Percentiles rank a stretch among this genome's conserved stretches.
Evolutionary conservation across 2,329 filamentous ascomycete genomes (phyloP).

Genomic region (Allantophomopsis cytisporea): DNA sequence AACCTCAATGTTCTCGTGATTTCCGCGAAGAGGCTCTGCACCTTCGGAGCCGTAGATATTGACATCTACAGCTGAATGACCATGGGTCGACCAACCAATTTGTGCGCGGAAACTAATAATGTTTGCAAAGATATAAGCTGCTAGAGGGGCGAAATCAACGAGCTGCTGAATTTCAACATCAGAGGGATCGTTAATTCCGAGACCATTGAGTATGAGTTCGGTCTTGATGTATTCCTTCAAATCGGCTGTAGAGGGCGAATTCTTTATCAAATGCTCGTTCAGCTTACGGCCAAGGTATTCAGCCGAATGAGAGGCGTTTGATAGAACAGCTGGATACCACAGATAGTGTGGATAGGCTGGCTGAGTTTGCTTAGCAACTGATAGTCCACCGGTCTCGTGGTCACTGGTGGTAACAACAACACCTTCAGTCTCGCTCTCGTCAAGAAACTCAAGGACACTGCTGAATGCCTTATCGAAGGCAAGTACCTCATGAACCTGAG

Average conservation of each 20-base stretch:
- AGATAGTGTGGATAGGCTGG: slow-evolving; percentile 50
- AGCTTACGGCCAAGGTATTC: slow-evolving; percentile 57
- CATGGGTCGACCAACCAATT: slow-evolving; percentile 88
- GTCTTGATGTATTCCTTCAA: slow-evolving; percentile 49
- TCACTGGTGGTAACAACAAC: slow-evolving; percentile 85
- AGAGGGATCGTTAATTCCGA: slow-evolving; percentile 65
- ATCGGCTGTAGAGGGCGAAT: slow-evolving; percentile 22
- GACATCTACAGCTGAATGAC: slow-evolving; percentile 86
- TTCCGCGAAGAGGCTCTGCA: slow-evolving; percentile 56
- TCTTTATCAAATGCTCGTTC: slow-evolving; percentile 28
- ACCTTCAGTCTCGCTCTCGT: slow-evolving; percentile 57
- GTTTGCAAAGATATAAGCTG: slow-evolving; percentile 54
- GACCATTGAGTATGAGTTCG: slow-evolving; percentile 50
- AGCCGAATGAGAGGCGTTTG: slow-evolving; percentile 63
- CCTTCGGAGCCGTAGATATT: slow-evolving; percentile 83
- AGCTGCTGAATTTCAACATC: slow-evolving; percentile 58
- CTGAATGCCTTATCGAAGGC: slow-evolving; percentile 84
- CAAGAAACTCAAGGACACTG: slow-evolving; percentile 72
- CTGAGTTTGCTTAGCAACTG: slow-evolving; percentile 62
- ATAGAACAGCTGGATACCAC: slow-evolving; percentile 76
- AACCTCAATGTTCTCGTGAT: slow-evolving; percentile 90
- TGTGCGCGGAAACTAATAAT: slow-evolving; percentile 83
- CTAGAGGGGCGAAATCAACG: slow-evolving; percentile 38
- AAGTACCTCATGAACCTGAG: slow-evolving; percentile 84
- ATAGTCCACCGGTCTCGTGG: slow-evolving; percentile 87